Evolutionary conservation across 176 grass and related monocot species (phyloP).

Genomic region (Olyra latifolia): DNA sequence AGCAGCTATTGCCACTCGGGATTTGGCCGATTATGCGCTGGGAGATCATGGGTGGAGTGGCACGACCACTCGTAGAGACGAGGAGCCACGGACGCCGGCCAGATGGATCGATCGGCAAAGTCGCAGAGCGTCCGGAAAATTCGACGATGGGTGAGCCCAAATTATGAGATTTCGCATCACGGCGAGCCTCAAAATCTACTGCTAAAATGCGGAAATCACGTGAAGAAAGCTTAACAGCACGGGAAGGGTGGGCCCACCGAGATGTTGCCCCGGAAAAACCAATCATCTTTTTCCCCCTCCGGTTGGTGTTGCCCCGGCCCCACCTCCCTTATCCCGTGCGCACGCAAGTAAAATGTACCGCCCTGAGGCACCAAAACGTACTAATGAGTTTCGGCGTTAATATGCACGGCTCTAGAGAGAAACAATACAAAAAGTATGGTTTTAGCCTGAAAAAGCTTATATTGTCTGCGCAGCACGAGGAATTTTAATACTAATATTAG

Average conservation of each 20-base stretch:
- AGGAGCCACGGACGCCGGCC: too few relatives aligned
- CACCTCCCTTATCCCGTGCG: background rate
- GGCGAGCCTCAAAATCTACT: constrained; percentile 14
- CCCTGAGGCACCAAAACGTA: too few relatives aligned
- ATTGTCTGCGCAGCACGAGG: too few relatives aligned
- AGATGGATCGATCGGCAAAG: background rate
- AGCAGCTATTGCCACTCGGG: background rate
- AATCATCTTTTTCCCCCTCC: background rate
- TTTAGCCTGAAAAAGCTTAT: too few relatives aligned
- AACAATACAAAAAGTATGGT: too few relatives aligned
- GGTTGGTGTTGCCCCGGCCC: background rate
- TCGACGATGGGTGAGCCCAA: background rate
- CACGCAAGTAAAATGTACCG: too few relatives aligned
- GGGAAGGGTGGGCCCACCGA: constrained; percentile 10
- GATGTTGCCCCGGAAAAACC: constrained; percentile 31
- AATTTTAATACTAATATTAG: too few relatives aligned
- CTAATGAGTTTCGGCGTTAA: too few relatives aligned
- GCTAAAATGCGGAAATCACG: constrained; percentile 30
- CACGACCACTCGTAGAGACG: background rate
- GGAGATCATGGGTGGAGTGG: background rate
- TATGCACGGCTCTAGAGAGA: too few relatives aligned
- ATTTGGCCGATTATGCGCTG: background rate
- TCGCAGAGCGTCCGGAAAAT: constrained; percentile 35
- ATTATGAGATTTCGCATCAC: constrained; percentile 25
- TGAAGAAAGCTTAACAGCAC: constrained; percentile 43